Evolutionary conservation across 2,329 filamentous ascomycete species (phyloP).

Genomic region (Calycina herbarum): DNA sequence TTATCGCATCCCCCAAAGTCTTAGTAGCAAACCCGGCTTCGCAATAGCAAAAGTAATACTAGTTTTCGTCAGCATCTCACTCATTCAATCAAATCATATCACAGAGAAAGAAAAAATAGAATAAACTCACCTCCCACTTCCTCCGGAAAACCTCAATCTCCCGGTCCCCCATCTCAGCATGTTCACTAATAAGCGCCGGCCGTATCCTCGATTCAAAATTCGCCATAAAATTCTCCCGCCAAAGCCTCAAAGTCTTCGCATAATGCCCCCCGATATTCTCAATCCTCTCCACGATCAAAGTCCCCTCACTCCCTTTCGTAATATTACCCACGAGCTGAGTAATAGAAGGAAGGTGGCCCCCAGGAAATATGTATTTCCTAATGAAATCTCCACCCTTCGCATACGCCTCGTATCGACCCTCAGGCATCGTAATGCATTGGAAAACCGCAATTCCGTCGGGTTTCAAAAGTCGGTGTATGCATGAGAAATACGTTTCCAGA

Average conservation of each 20-base stretch:
- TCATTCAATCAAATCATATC: no score
- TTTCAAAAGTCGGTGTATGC: conserved; percentile 64
- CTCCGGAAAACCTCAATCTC: conserved; percentile 66
- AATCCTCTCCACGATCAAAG: conserved; percentile 64
- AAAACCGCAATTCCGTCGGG: conserved; percentile 67
- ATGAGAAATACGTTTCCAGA: conserved; percentile 65
- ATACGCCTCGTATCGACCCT: conserved; percentile 65
- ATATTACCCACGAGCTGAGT: conserved; percentile 60
- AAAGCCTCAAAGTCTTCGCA: conserved; percentile 65
- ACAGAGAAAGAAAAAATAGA: no score
- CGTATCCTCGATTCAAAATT: conserved; percentile 63
- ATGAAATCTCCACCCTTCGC: conserved; percentile 71
- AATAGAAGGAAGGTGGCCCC: conserved; percentile 66
- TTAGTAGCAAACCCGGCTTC: conserved; percentile 73
- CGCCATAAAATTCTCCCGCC: conserved; percentile 64
- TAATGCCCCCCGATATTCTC: conserved; percentile 77
- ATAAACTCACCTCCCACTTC: conserved; percentile 63
- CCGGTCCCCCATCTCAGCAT: conserved; percentile 58
- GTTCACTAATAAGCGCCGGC: conserved; percentile 58
- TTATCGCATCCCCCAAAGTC: conserved; percentile 70
- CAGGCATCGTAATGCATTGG: conserved; percentile 77
- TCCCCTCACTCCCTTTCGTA: conserved; percentile 57
- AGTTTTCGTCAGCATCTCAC: no score
- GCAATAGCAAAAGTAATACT: conserved; percentile 76
- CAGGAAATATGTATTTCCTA: conserved; percentile 75